phyloP scores from a whole-genome alignment of 352 stramenopile species.

The Globisporangium okanoganense region DNA sequence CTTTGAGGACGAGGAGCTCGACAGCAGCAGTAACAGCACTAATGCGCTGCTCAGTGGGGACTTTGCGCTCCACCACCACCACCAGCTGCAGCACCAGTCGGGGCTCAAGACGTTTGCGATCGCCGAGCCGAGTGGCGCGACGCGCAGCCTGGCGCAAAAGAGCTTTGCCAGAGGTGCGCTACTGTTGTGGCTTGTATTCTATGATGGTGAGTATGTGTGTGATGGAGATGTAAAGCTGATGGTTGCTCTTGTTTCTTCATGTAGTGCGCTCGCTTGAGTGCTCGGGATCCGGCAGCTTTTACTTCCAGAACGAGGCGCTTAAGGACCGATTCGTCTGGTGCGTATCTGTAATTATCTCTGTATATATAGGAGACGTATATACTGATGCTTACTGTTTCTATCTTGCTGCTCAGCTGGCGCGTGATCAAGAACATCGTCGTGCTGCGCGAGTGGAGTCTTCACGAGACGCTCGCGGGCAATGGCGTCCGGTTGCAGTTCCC shows the following conservation, averaged over 20 bases:
- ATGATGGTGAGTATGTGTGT: constrained; percentile 2
- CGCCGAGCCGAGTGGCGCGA: constrained; percentile 10
- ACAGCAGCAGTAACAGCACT: not conserved
- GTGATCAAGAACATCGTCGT: constrained; percentile 72
- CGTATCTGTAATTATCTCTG: not conserved
- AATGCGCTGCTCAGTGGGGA: constrained; percentile 12
- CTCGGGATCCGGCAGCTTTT: constrained; percentile 61
- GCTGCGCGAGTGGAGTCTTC: constrained; percentile 71
- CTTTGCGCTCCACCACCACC: constrained; percentile 13
- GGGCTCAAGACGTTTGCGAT: constrained; percentile 17
- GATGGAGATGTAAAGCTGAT: not conserved
- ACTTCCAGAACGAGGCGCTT: constrained; percentile 67
- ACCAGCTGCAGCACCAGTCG: constrained; percentile 10
- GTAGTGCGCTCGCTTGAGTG: constrained; percentile 64
- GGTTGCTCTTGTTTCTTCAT: not conserved
- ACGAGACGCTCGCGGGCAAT: constrained; percentile 53
- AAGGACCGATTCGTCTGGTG: constrained; percentile 67
- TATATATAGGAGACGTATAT: not conserved
- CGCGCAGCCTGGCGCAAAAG: constrained; percentile 40
- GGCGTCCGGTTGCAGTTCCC: constrained; percentile 54
- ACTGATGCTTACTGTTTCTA: not conserved
- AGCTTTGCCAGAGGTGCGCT: constrained; percentile 49
- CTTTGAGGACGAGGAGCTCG: constrained; percentile 59
- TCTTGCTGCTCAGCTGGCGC: constrained; percentile 40
- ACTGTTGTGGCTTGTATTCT: not conserved